Evolutionary conservation across 768 basidiomycete genomes (phyloP), one percentile per base, ranked within the genome.

Genomic region (Lactarius sp.): DNA sequence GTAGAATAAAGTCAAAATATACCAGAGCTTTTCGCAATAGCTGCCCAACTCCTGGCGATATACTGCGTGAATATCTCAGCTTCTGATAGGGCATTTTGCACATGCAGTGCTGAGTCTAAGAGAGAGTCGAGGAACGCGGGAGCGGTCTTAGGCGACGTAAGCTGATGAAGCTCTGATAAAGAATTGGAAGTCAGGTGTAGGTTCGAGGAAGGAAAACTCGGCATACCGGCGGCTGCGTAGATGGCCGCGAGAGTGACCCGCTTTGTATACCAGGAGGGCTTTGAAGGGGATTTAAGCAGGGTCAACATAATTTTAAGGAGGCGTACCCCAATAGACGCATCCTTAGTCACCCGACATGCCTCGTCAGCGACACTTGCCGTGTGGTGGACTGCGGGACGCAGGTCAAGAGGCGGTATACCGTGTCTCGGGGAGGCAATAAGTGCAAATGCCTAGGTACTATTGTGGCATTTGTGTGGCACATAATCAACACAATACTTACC

Each of bases 231-330:
- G n/a, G 87, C 85, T 14, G 82, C 78, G 68, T 93, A 94, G 14
- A 89, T 75, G 1, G 81, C 79, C 7, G 87, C 84, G 36, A 92
- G 69, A 1, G 87, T 81, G 0, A 81, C 83, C 39, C 92, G 79
- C 41, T 78, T 81, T 6, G 85, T 75, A 72, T 92, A 92, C 91
- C 91, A 93, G 8, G 81, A 77, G 56, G 84, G 75, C 90, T 92
- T 59, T 16, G n/a, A 41, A 10, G 33, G 42, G 56, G 37, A 27
- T 36, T 47, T 47, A 59, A 16, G 58, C 62, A 22, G 49, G n/a
- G 5, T 2, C 12, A 12, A 37, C 42, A 16, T 20, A 7, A 44
- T 31, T 13, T 20, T 16, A 53, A 14, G 34, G 1, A 3, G 9
- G 74, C 81, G 51, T 70, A 90, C 90, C 69, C 86, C 85, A 36